Base-by-base conservation (phyloP, 176 grass and related monocot species). In the Zoysia pacifica region DNA sequence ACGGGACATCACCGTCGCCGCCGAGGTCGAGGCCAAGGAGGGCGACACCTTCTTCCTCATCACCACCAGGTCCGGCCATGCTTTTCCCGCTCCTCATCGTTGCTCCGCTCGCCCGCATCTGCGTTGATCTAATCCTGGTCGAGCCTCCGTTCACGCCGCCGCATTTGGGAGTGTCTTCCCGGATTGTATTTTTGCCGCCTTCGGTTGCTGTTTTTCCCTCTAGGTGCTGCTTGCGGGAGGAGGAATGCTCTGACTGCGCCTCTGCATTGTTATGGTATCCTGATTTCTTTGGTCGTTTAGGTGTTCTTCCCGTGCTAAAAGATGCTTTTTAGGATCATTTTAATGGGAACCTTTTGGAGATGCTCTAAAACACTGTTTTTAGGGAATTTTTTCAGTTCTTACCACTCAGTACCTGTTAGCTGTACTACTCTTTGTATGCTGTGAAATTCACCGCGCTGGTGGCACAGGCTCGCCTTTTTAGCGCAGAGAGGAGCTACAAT, bases 21-120 rank as follows among this genome's bases (percentile, higher is more conserved):
- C 90, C 36, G 96, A 99, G 64, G 77, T 88, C 16, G 86, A 95
- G 63, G 72, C 96, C 75, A 99, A 93, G 81, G 96, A 99, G 81
- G 92, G 92, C 64, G 96, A 99, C 90, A 87, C 80, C 58, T 99
- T 99, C 84, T 99, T 88, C 88, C 90, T 99, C 52, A 87, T 99
- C 56, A 93, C 90, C 67, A 89, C 89, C 60, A 94, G 92, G 96
- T 99, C 62, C 18, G 48, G n/a, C 44, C 9, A 38, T 39, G 45
- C 45, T 36, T 41, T 39, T 7, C 59, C 39, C 18, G 40, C 13
- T 48, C 9, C 35, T 48, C 10, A 1, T 28, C 58, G 40, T 46
- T 11, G 28, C 61, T 4, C n/a, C n/a, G n/a, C n/a, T n/a, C n/a
- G n/a, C n/a, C 48, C 76, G 36, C 63, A 40, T n/a, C 19, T 2